A percentile compares a stretch with the other conserved stretches of the same genome.
These are phyloP conservation scores for Podosphaera xanthii DNA, from an alignment of 2,329 filamentous ascomycete genomes.

Conservation along the genomic window DNA sequence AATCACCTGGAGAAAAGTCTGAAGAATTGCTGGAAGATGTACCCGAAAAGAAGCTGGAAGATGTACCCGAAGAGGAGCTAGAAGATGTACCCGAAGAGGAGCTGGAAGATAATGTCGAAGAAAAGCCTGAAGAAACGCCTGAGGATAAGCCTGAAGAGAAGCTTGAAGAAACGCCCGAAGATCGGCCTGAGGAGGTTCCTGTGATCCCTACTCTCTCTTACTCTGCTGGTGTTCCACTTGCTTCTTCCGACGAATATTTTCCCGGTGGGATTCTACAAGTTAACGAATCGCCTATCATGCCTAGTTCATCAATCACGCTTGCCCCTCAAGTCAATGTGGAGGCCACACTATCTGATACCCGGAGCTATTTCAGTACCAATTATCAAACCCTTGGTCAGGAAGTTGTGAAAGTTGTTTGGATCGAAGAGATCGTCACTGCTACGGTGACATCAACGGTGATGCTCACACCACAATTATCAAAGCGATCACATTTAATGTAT, in stretches of 20 bases:
- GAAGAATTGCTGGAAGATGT: neutral
- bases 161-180: neutral
- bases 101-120: neutral
- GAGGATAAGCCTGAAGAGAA: neutral
- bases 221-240: slow-evolving; percentile 9
- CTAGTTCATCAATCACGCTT: slow-evolving; percentile 4
- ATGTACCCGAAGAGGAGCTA: neutral
- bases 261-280: slow-evolving; percentile 16
- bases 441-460: slow-evolving; percentile 15
- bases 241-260: slow-evolving; percentile 6
- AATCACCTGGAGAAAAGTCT: neutral
- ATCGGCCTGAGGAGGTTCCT: slow-evolving; percentile 2
- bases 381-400: slow-evolving; percentile 26
- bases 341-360: neutral
- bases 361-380: slow-evolving; percentile 25
- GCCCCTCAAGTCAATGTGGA: neutral
- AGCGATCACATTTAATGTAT: neutral
- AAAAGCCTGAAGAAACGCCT: neutral
- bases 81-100: slow-evolving; percentile 2
- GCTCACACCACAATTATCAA: neutral
- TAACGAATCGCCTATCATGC: neutral
- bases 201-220: slow-evolving; percentile 13
- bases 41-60: neutral
- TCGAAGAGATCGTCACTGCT: slow-evolving; percentile 30
- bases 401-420: slow-evolving; percentile 34